Evolutionary conservation across 1,139 yeast genomes (phyloP).

Genomic region (Arxiozyma telluris): DNA sequence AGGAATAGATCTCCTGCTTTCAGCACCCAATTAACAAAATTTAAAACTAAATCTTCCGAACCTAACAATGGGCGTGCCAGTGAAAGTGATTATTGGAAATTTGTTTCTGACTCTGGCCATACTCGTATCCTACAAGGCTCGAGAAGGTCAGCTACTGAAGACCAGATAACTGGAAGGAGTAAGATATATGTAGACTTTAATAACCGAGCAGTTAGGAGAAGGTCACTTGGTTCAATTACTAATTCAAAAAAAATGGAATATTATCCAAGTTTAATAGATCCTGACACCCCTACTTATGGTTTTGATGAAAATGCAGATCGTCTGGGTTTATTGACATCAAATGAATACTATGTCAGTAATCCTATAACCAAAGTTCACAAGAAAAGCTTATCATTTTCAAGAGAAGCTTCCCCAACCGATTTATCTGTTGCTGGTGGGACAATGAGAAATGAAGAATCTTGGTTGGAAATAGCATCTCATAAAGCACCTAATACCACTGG

Average conservation of each 20-base stretch:
- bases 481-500: background rate
- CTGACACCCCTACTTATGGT: constrained; percentile 19
- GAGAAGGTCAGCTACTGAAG: constrained; percentile 6
- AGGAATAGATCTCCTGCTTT: background rate
- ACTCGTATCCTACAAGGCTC: constrained; percentile 3
- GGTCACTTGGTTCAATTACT: constrained; percentile 5
- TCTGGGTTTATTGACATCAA: background rate
- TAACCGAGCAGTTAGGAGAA: background rate
- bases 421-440: too few relatives aligned
- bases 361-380: constrained; percentile 37
- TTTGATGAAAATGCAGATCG: background rate
- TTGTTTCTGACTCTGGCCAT: background rate
- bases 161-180: constrained; percentile 3
- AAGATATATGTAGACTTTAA: background rate
- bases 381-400: background rate
- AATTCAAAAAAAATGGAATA: constrained; percentile 13
- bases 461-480: background rate
- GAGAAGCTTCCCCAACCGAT: too few relatives aligned
- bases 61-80: background rate
- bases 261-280: constrained; percentile 21
- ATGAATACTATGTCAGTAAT: constrained; percentile 34
- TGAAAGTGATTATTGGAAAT: background rate
- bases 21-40: too few relatives aligned
- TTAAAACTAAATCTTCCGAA: background rate
- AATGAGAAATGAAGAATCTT: too few relatives aligned